A percentile compares a stretch with the other conserved stretches of the same genome.
Conservation (phyloP, 2,329 filamentous ascomycete genomes). For the Taxawa tesnikishii region DNA sequence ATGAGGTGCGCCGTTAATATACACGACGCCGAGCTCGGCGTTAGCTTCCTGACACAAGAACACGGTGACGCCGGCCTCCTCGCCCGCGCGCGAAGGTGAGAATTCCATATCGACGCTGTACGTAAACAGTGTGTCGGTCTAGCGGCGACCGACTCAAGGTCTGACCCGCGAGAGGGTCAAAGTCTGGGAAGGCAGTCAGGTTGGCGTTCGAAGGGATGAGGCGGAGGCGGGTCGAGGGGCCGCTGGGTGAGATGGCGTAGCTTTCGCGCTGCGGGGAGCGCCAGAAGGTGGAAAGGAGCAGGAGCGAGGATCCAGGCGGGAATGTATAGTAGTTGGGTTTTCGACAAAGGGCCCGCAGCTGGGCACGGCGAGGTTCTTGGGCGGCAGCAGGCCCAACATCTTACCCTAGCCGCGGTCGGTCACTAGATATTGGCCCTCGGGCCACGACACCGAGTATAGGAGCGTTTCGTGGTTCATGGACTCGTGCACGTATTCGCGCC, state of each 20-base stretch:
- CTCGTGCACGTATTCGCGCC: slow-evolving; percentile 28
- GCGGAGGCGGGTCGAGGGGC: slow-evolving; percentile 31
- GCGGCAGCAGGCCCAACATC: slow-evolving; percentile 32
- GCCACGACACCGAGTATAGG: slow-evolving; percentile 37
- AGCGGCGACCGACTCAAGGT: slow-evolving; percentile 42
- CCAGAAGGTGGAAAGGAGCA: slow-evolving; percentile 45
- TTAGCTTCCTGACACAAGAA: slow-evolving; percentile 45
- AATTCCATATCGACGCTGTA: slow-evolving; percentile 38
- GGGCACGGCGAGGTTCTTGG: slow-evolving; percentile 19
- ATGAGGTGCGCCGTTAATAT: no score
- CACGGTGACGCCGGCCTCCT: slow-evolving; percentile 41
- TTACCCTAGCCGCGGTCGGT: slow-evolving; percentile 29
- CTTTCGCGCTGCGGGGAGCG: slow-evolving; percentile 34
- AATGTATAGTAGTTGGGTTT: slow-evolving; percentile 37
- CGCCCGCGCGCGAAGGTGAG: slow-evolving; percentile 21
- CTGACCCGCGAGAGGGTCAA: slow-evolving; percentile 31
- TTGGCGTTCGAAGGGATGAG: slow-evolving; percentile 39
- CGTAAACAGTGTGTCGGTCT: slow-evolving; percentile 43
- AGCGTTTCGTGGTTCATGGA: slow-evolving; percentile 45
- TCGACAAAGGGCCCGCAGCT: slow-evolving; percentile 31
- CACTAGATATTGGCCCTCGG: slow-evolving; percentile 24
- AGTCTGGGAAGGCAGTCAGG: slow-evolving; percentile 30
- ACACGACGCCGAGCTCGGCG: slow-evolving; percentile 32
- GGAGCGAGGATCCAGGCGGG: slow-evolving; percentile 29
- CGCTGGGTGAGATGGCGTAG: slow-evolving; percentile 34